Base-by-base conservation (phyloP, 371 early-diverging fungal species). In the Circinella umbellata region DNA sequence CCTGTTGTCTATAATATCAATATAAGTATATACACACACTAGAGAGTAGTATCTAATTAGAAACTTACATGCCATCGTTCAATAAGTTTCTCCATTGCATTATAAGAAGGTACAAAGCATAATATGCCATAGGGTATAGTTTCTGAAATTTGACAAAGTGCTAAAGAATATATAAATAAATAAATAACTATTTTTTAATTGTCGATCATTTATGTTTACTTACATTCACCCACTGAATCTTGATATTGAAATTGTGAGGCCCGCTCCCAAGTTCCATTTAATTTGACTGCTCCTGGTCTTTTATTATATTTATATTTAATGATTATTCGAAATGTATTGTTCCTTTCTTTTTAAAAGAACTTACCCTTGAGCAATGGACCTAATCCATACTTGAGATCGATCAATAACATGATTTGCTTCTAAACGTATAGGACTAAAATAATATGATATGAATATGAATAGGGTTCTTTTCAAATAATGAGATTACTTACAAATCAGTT, bases 41-140 rank as follows among this genome's bases (percentile, higher is more conserved):
- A n/a, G 51, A 51, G 9, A 47, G 47, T 9, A 11, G 47, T 47
- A 15, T 36, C 34, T 47, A 36, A n/a, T 20, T 53, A 20, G n/a
- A 59, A 66, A 4, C 76, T 75, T 48, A 68, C 75, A 42, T 74
- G 71, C 91, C 90, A 89, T 17, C 90, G 80, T 0, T 69, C 68
- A 36, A 85, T 55, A 18, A 90, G 72, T 48, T 83, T 84, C 27
- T 88, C 82, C 63, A 91, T 61, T 4, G 83, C 65, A 0, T 71
- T 71, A 69, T 91, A 92, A 0, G 91, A 91, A 3, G 92, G 84
- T 9, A 90, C 68, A 67, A 91, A 92, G 51, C 86, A 88, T 3
- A 92, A 74, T 20, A 90, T 80, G 11, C 92, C 91, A 66, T 83
- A 88, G 0, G 92, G 91, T 4, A 85, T 76, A 8, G 76, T 76